These are phyloP conservation scores for Multifurca ochricompacta DNA, from an alignment of 768 basidiomycete genomes.

Conservation along the genomic window DNA sequence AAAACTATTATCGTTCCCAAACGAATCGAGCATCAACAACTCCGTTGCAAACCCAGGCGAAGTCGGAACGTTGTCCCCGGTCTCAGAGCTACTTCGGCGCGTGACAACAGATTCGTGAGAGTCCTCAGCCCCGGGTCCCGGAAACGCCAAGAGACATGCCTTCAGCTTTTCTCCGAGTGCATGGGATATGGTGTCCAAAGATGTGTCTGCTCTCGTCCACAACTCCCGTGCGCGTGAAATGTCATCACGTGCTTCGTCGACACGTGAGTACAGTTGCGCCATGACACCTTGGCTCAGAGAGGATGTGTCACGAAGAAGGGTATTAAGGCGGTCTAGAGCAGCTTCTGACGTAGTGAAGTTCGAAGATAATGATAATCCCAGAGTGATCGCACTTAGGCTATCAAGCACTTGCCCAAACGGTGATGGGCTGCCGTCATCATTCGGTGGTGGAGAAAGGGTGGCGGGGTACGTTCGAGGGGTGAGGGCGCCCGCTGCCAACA, in stretches of 20 bases:
- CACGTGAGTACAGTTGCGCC: slow-evolving; percentile 43
- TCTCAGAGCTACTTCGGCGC: slow-evolving; percentile 8
- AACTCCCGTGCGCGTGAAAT: slow-evolving; percentile 40
- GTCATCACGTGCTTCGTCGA: slow-evolving; percentile 44
- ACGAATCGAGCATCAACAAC: background rate
- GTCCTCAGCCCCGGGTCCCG: background rate
- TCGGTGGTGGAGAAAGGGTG: slow-evolving; percentile 22
- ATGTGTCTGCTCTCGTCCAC: slow-evolving; percentile 36
- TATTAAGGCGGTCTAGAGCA: slow-evolving; percentile 38
- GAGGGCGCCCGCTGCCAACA: slow-evolving; percentile 26
- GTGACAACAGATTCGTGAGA: slow-evolving; percentile 5
- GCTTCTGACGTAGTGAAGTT: slow-evolving; percentile 31
- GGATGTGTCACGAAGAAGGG: slow-evolving; percentile 40
- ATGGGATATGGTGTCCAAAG: slow-evolving; percentile 38
- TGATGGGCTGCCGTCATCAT: slow-evolving; percentile 34
- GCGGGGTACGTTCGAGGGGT: slow-evolving; percentile 4
- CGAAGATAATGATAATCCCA: slow-evolving; percentile 23
- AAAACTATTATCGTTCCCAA: background rate
- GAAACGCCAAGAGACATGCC: background rate
- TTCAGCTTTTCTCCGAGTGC: slow-evolving; percentile 40
- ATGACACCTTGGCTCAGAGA: slow-evolving; percentile 41
- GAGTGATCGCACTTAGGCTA: slow-evolving; percentile 45
- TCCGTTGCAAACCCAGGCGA: background rate
- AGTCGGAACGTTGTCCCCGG: background rate
- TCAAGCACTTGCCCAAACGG: slow-evolving; percentile 41